These are phyloP conservation scores for Colletotrichum aenigma DNA, from an alignment of 2,329 filamentous ascomycete genomes.

Conservation along the genomic window DNA sequence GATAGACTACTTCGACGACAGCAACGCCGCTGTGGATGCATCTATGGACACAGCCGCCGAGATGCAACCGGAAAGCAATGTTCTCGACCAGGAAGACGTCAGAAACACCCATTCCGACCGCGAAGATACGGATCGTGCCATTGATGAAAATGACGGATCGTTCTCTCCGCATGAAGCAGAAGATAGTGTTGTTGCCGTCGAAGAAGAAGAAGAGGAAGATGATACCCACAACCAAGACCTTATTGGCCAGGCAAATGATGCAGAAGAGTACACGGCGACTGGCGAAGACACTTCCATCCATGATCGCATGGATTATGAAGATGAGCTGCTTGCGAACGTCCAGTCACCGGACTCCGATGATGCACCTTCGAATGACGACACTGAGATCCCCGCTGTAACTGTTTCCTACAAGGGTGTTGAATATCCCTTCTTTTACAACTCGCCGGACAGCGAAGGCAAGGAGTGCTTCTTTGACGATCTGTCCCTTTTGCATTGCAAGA, in stretches of 20 bases:
- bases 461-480: constrained; percentile 51
- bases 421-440: constrained; percentile 42
- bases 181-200: not conserved
- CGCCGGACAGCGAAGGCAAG: constrained; percentile 29
- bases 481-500: constrained; percentile 44
- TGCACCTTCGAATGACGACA: constrained; percentile 13
- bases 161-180: not conserved
- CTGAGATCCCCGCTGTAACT: constrained; percentile 39
- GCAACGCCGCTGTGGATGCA: constrained; percentile 33
- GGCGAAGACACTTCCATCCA: not conserved
- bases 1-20: constrained; percentile 38
- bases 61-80: not conserved
- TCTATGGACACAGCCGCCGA: not conserved
- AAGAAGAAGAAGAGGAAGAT: not conserved
- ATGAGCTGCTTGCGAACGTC: not conserved
- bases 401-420: constrained; percentile 49
- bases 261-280: constrained; percentile 1
- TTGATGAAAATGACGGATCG: not conserved
- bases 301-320: constrained; percentile 14
- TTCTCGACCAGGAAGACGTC: not conserved
- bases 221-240: not conserved
- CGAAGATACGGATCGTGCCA: not conserved
- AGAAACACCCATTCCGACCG: not conserved
- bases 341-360: constrained; percentile 15
- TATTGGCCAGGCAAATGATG: not conserved